A percentile compares a stretch with the other conserved stretches of the same genome.
Conservation (phyloP, 768 basidiomycete species). For the Hysterangium stoloniferum region DNA sequence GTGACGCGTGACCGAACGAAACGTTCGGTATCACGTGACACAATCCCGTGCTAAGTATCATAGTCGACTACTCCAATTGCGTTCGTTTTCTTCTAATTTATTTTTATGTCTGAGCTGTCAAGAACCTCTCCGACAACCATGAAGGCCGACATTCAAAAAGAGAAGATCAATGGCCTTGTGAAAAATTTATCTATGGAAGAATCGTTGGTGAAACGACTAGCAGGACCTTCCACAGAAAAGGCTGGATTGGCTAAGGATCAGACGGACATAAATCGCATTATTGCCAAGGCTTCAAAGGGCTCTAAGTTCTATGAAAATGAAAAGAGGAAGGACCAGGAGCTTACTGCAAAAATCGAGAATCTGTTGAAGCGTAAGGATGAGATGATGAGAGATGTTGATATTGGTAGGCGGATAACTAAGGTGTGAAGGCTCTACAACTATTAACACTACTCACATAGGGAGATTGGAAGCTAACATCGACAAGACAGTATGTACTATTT, state of each 20-base stretch:
- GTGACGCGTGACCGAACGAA: no score
- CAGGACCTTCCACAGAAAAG: constrained; percentile 84
- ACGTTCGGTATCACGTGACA: no score
- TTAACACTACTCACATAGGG: constrained; percentile 27
- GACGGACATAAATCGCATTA: constrained; percentile 78
- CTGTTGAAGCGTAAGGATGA: constrained; percentile 62
- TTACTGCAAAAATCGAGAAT: constrained; percentile 67
- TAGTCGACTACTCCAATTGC: no score
- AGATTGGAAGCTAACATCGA: constrained; percentile 63
- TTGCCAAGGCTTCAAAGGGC: constrained; percentile 86
- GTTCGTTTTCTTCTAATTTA: no score
- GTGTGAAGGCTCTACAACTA: constrained; percentile 4
- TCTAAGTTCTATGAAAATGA: constrained; percentile 95
- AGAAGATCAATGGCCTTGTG: no score
- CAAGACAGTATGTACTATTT: constrained; percentile 46
- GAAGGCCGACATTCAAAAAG: no score
- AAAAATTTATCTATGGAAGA: constrained; percentile 6
- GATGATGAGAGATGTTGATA: constrained; percentile 44
- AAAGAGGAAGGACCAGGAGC: constrained; percentile 79
- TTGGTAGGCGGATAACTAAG: constrained; percentile 37
- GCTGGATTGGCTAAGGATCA: constrained; percentile 79
- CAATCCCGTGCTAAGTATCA: no score
- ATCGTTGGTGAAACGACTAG: constrained; percentile 62
- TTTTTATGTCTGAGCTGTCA: no score
- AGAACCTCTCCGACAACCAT: no score